Evolutionary conservation across 1,284 basidiomycete genomes (phyloP).

Genomic region (Puccinia triticina): DNA sequence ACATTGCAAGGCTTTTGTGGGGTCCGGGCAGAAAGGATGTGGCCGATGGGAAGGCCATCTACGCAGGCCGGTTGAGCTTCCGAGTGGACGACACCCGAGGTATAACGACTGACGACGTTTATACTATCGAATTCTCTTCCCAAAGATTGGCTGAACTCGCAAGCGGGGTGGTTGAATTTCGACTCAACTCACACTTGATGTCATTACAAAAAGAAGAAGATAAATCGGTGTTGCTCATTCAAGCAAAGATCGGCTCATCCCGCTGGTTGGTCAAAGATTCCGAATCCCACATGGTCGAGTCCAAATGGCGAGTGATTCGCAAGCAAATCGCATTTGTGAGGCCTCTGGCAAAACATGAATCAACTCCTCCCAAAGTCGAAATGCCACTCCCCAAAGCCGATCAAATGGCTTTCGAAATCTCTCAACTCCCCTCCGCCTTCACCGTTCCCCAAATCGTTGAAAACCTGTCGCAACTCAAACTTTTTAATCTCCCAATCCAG

Average conservation of each 20-base stretch:
- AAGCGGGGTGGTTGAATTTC: background rate
- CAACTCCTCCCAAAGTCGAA: background rate
- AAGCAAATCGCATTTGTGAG: background rate
- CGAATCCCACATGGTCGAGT: background rate
- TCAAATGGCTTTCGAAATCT: slow-evolving; percentile 12
- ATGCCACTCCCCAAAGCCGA: background rate
- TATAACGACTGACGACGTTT: background rate
- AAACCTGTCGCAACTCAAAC: background rate
- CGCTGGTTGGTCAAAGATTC: slow-evolving; percentile 8
- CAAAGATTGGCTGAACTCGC: slow-evolving; percentile 1
- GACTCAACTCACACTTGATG: background rate
- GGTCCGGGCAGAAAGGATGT: background rate
- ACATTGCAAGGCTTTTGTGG: slow-evolving; percentile 1
- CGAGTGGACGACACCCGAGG: background rate
- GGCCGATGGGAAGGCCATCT: background rate
- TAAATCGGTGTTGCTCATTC: background rate
- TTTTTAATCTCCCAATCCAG: background rate
- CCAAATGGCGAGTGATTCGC: background rate
- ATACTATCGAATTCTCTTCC: background rate
- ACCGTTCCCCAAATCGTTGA: background rate
- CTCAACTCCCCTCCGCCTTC: background rate
- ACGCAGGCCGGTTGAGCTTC: background rate
- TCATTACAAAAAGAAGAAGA: background rate
- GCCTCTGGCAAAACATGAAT: background rate
- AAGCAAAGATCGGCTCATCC: background rate